Evolutionary conservation across 768 basidiomycete species (phyloP), one percentile per base, ranked within the genome.

Genomic region (Trametes coccinea): DNA sequence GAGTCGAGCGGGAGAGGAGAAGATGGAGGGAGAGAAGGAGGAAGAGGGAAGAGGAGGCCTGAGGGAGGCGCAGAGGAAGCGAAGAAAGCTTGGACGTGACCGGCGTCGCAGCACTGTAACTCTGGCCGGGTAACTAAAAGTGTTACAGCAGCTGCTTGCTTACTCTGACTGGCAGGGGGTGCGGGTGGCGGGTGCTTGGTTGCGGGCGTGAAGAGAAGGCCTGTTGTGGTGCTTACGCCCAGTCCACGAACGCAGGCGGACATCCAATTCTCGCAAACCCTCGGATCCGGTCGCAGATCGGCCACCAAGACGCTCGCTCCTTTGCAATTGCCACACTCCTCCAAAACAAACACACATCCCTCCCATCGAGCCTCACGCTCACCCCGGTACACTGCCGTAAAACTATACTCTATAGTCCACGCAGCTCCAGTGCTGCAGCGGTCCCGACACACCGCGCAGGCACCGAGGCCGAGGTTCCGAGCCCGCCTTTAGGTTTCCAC

Each of bases 281-380:
- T 63, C 62, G 62, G 62, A 63, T 63, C 62, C 62, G 62, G 62
- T 56, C 47, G 48, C 62, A 55, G 57, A 59, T 59, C 62, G 53
- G 57, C 52, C 48, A 51, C 39, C 5, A 37, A 37, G 34, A 37
- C 22, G 22, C 22, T 22, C 22, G 22, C 22, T 37, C 34, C 34
- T 11, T 37, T 11, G 34, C 34, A 37, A 11, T 37, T 5, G 41
- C 41, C 41, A 43, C 14, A 16, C 13, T 8, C 13, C 14, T 13
- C 8, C 41, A 43, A 22, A 29, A 30, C 33, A 22, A 22, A 22
- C 22, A 22, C 22, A 22, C 22, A 22, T 22, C 22, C 22, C 22
- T 22, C 22, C 22, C 22, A 22, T 22, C 22, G 0, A 1, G 22
- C 22, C 22, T 22, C 22, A 22, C 22, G 22, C 22, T 22, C 34